phyloP scores from a whole-genome alignment of 1,139 yeast genomes.

The Saccharomycopsis crataegensis region DNA sequence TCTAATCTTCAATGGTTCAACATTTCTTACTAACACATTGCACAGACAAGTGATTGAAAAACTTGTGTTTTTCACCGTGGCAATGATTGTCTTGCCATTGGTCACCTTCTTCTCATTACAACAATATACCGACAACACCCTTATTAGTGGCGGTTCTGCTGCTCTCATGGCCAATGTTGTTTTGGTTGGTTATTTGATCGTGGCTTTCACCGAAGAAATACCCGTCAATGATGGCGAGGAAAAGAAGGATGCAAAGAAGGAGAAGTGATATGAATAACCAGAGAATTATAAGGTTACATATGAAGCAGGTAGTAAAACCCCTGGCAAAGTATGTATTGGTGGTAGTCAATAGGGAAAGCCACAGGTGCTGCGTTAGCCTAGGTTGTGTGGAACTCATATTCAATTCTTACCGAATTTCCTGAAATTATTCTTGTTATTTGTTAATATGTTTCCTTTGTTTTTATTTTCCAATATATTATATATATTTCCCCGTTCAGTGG shows the following conservation, averaged over 20 bases:
- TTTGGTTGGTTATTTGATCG: constrained; percentile 75
- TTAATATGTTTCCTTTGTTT: too few relatives aligned
- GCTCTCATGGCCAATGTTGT: constrained; percentile 86
- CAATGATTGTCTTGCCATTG: constrained; percentile 80
- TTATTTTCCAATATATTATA: too few relatives aligned
- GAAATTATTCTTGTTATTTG: too few relatives aligned
- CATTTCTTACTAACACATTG: constrained; percentile 21
- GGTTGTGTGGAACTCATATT: too few relatives aligned
- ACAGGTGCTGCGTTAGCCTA: too few relatives aligned
- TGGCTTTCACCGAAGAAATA: constrained; percentile 78
- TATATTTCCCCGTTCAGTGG: too few relatives aligned
- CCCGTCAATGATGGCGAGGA: constrained; percentile 31
- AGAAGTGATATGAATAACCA: neutral
- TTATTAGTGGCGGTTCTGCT: constrained; percentile 83
- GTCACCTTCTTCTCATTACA: constrained; percentile 63
- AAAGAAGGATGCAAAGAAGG: constrained; percentile 27
- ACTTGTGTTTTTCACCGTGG: constrained; percentile 77
- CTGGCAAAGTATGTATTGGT: too few relatives aligned
- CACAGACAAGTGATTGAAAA: constrained; percentile 57
- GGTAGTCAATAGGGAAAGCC: too few relatives aligned
- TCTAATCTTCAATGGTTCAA: too few relatives aligned
- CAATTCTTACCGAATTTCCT: too few relatives aligned
- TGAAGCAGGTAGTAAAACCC: too few relatives aligned
- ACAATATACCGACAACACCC: constrained; percentile 47
- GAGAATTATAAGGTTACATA: too few relatives aligned